Percentiles rank a stretch among this genome's conserved stretches.
Conservation (phyloP, 441 rosid species). For the Brassica hybrid region DNA sequence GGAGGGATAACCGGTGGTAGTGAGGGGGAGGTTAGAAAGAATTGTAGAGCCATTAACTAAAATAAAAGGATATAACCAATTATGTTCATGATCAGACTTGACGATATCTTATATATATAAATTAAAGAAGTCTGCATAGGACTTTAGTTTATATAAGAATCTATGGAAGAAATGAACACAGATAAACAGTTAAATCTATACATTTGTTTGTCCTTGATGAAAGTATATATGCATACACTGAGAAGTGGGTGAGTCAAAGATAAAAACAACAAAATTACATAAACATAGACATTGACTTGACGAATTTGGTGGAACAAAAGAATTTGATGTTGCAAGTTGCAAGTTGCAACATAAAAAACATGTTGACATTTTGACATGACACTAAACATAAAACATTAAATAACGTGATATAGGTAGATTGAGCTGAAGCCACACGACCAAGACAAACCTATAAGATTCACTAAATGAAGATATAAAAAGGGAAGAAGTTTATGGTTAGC, state of each 20-base stretch:
- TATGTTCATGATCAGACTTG: slow-evolving; percentile 12
- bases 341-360: not conserved
- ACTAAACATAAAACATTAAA: not conserved
- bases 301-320: not conserved
- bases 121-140: slow-evolving; percentile 11
- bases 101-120: slow-evolving; percentile 24
- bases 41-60: slow-evolving; percentile 58
- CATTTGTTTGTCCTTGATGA: not conserved
- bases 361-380: not conserved
- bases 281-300: not conserved
- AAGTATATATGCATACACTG: not conserved
- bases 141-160: slow-evolving; percentile 3
- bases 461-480: not conserved
- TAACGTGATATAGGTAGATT: not conserved
- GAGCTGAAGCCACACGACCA: not conserved
- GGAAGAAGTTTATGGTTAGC: not conserved
- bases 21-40: slow-evolving; percentile 53
- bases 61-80: not conserved
- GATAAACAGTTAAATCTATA: not conserved
- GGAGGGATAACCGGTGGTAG: slow-evolving; percentile 48
- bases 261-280: not conserved
- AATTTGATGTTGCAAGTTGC: no score
- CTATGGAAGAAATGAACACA: not conserved
- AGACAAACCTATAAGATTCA: not conserved
- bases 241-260: not conserved